Conservation (phyloP, 1,284 basidiomycete species). For the Malassezia vespertilionis region DNA sequence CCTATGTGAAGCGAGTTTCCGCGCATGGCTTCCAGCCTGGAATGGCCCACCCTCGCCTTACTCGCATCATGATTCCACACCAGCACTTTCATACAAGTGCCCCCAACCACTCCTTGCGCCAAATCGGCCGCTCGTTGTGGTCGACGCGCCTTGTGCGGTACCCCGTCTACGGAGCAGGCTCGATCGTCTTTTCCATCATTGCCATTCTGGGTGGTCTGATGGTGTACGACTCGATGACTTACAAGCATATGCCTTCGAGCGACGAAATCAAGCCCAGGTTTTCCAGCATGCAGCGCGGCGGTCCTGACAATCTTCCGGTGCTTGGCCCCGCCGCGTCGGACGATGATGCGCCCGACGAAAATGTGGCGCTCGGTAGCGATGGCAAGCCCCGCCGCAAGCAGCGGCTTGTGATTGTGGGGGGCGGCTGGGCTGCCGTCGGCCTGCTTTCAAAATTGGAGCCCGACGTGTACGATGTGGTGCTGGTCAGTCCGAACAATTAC, state of each 20-base stretch:
- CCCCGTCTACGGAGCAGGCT: conserved; percentile 3
- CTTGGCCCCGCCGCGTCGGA: conserved; percentile 26
- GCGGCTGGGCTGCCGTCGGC: conserved; percentile 44
- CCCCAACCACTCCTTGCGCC: too few species aligned
- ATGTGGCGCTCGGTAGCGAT: neutral
- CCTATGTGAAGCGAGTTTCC: too few species aligned
- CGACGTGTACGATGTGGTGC: conserved; percentile 39
- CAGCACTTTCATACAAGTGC: too few species aligned
- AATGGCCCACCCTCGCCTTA: too few species aligned
- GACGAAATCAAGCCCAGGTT: neutral
- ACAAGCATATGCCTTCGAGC: neutral
- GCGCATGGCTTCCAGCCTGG: too few species aligned
- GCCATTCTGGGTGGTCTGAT: conserved; percentile 8
- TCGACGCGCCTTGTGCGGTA: conserved; percentile 7
- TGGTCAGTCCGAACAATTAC: conserved; percentile 45
- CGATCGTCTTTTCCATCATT: conserved; percentile 1
- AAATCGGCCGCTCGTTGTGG: conserved; percentile 1
- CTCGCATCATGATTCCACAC: too few species aligned
- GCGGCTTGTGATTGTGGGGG: conserved; percentile 44
- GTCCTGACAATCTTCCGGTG: conserved; percentile 42
- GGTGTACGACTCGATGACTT: conserved; percentile 13
- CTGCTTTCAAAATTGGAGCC: conserved; percentile 37
- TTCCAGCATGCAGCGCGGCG: conserved; percentile 23
- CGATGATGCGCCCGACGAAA: conserved; percentile 26
- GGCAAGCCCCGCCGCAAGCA: conserved; percentile 25